These are phyloP conservation scores for Syncephalis plumigaleata DNA, from an alignment of 371 early-diverging fungal genomes.

Conservation along the genomic window DNA sequence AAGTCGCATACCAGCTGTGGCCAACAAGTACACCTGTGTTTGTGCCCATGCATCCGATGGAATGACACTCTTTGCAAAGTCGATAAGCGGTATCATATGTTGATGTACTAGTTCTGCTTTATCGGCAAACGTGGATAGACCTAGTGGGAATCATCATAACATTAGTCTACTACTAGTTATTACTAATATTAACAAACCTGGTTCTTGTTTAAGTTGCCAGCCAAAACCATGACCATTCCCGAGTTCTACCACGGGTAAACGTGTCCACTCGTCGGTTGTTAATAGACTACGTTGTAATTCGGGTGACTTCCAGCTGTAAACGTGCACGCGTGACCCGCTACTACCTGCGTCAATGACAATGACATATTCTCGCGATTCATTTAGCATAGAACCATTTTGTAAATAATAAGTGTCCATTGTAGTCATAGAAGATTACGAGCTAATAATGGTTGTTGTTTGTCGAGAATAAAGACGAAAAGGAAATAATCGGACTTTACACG, in stretches of 20 bases:
- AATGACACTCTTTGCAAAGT: slow-evolving; percentile 54
- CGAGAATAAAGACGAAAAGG: no score
- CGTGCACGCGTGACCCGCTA: slow-evolving; percentile 78
- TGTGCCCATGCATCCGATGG: slow-evolving; percentile 32
- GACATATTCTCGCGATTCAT: slow-evolving; percentile 37
- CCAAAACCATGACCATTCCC: slow-evolving; percentile 42
- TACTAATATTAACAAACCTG: slow-evolving; percentile 25
- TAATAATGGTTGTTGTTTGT: no score
- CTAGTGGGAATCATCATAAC: slow-evolving; percentile 17
- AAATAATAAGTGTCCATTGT: no score
- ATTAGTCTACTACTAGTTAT: background rate
- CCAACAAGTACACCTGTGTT: slow-evolving; percentile 80
- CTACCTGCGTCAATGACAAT: slow-evolving; percentile 91
- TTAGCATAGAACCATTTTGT: no score
- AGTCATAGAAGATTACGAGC: no score
- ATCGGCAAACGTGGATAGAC: slow-evolving; percentile 58
- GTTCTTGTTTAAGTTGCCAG: slow-evolving; percentile 53
- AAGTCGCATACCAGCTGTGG: slow-evolving; percentile 94
- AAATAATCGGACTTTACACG: no score
- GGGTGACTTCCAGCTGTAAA: slow-evolving; percentile 65
- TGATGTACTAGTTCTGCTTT: slow-evolving; percentile 33
- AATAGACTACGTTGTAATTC: slow-evolving; percentile 16
- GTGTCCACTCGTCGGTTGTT: slow-evolving; percentile 12
- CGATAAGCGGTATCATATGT: slow-evolving; percentile 51
- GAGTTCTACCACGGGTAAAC: slow-evolving; percentile 51